phyloP scores from a whole-genome alignment of 176 grass and related monocot species.

The Rhynchospora tenuis region DNA sequence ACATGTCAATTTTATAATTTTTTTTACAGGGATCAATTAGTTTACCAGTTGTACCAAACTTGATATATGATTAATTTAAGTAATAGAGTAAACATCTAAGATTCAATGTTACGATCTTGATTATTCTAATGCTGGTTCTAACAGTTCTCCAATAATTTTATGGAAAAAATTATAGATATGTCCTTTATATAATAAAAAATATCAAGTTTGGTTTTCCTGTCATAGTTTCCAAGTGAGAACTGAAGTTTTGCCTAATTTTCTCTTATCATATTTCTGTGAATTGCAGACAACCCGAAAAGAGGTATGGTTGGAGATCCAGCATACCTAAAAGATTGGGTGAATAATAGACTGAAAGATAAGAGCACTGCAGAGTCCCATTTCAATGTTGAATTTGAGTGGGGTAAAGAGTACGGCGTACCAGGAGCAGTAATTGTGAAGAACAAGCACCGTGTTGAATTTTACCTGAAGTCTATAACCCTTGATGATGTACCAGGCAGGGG shows the following conservation, averaged over 20 bases:
- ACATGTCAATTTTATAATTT: neutral
- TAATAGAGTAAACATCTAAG: neutral
- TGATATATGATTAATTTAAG: neutral
- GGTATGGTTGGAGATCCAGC: conserved; percentile 41
- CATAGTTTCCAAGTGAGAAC: neutral
- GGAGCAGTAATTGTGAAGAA: conserved; percentile 66
- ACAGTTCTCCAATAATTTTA: neutral
- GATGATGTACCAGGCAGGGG: conserved; percentile 42
- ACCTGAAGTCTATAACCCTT: conserved; percentile 64
- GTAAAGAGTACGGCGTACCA: conserved; percentile 40
- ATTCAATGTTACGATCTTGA: neutral
- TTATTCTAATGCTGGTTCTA: neutral
- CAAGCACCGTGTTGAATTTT: conserved; percentile 49
- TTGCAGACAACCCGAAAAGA: conserved; percentile 11
- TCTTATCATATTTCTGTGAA: neutral
- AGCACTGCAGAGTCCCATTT: conserved; percentile 44
- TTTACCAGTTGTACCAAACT: neutral
- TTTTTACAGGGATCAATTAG: neutral
- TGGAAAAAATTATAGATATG: neutral
- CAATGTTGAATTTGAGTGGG: conserved; percentile 48
- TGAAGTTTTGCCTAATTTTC: neutral
- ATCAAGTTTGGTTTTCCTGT: neutral
- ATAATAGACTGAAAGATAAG: conserved; percentile 13
- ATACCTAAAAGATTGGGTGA: conserved; percentile 46
- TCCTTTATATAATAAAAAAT: neutral